Evolutionary conservation across 2,329 filamentous ascomycete species (phyloP), one percentile per base, ranked within the genome.

Genomic region (Pseudogymnoascus sp.): DNA sequence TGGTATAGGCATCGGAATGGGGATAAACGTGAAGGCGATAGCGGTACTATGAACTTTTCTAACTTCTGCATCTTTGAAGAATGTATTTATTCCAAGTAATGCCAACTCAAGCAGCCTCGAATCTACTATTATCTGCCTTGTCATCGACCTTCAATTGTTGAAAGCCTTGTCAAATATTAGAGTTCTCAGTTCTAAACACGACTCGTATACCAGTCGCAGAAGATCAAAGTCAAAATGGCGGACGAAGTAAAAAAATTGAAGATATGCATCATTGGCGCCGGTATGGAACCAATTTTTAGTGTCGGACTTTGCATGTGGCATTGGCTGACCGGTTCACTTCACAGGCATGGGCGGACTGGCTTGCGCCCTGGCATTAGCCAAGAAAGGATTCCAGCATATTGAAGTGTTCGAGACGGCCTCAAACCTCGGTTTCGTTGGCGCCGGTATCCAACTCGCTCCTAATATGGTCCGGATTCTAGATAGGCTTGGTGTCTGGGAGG

Each of bases 401-500:
- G 79, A 87, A 62, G 84, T 93, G 60, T 93, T 86, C 72, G 90
- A 93, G 72, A 83, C 81, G 36, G 89, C 89, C 0, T 83, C 86
- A 4, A 83, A 85, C 66, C 80, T 93, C 3, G 90, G 90, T 4
- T 93, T 93, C 69, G 89, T 93, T 0, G 91, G 91, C 23, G 91
- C 91, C 1, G 91, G 91, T 4, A 93, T 94, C 67, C 91, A 95
- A 72, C 80, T 93, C 63, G 89, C 90, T 0, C 90, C 90, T 0
- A 95, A 94, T 67, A 89, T 93, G 82, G 86, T 87, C 3, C 83
- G 89, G 2, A 88, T 94, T 7, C 80, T 94, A 11, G 86, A 91
- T 70, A 78, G 81, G 12, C 76, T 92, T 39, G 90, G 87, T 8
- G 88, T 88, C 63, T 93, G 90, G 89, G 75, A 81, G 16, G 79